Percentiles rank a stretch among this genome's conserved stretches.
These are phyloP conservation scores for Tetragonia tetragonoides DNA, from an alignment of 148 eudicot genomes.

Conservation along the genomic window DNA sequence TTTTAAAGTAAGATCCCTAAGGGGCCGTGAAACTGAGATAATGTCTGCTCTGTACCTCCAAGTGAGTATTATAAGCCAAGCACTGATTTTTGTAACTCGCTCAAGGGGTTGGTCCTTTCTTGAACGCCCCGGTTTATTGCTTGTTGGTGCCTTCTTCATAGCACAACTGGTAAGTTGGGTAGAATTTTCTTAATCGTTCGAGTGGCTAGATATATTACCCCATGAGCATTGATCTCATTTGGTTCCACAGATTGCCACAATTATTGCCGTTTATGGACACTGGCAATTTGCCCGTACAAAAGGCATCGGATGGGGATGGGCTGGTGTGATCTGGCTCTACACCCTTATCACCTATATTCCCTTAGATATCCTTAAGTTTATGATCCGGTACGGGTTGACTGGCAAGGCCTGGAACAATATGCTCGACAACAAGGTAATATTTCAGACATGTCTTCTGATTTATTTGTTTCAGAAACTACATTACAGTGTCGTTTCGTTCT, in stretches of 20 bases:
- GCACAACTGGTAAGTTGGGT: constrained; percentile 68
- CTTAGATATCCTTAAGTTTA: constrained; percentile 66
- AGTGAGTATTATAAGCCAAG: constrained; percentile 79
- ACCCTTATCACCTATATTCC: constrained; percentile 62
- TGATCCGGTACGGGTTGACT: constrained; percentile 54
- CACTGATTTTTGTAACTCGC: constrained; percentile 73
- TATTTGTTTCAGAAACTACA: background rate
- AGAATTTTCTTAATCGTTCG: background rate
- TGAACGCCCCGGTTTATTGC: constrained; percentile 71
- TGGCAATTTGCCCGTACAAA: constrained; percentile 62
- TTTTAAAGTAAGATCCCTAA: constrained; percentile 51
- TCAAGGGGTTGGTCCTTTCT: constrained; percentile 64
- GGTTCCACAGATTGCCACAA: constrained; percentile 60
- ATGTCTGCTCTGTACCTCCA: constrained; percentile 74
- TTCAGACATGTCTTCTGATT: background rate
- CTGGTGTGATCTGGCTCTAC: constrained; percentile 78
- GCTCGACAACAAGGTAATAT: constrained; percentile 59
- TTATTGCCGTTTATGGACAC: constrained; percentile 65
- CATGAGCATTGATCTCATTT: background rate
- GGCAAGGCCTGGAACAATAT: constrained; percentile 71
- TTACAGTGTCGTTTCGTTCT: background rate
- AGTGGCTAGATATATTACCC: background rate
- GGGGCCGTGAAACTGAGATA: constrained; percentile 33
- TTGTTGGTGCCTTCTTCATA: constrained; percentile 48
- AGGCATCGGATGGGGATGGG: constrained; percentile 94